These are phyloP conservation scores for Bocquillonia castaneifolia DNA, from an alignment of 441 rosid species.

Conservation along the genomic window DNA sequence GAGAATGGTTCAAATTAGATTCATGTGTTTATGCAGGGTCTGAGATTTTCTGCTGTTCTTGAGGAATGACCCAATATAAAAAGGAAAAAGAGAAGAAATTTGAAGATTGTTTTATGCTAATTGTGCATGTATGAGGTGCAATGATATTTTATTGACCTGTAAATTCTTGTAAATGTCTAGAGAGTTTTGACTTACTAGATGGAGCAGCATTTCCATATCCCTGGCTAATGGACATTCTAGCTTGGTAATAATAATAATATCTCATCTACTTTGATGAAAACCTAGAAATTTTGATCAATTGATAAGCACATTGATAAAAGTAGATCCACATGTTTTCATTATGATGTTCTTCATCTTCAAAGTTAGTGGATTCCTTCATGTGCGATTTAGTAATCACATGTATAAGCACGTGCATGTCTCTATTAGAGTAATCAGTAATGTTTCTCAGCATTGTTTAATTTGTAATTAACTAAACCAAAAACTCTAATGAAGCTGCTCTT, in stretches of 20 bases:
- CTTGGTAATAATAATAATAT: not conserved
- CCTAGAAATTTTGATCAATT: not conserved
- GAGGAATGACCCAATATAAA: not conserved
- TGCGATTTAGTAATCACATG: too few relatives aligned
- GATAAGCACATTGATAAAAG: too few relatives aligned
- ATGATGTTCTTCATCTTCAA: not conserved
- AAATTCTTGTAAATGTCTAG: slow-evolving; percentile 3
- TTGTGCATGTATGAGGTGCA: not conserved
- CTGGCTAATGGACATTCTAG: not conserved
- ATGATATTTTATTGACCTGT: not conserved
- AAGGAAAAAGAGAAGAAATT: too few relatives aligned
- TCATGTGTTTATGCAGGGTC: not conserved
- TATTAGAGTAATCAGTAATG: too few relatives aligned
- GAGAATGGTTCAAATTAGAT: not conserved
- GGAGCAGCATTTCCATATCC: not conserved
- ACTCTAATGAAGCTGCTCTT: too few relatives aligned
- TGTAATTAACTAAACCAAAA: not conserved
- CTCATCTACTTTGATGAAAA: not conserved
- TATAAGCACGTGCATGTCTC: too few relatives aligned
- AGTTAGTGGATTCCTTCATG: too few relatives aligned
- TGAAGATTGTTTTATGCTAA: not conserved
- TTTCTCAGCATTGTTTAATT: too few relatives aligned
- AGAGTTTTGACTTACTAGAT: not conserved
- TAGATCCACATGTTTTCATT: too few relatives aligned
- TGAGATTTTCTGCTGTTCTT: not conserved